Conservation (phyloP, 768 basidiomycete species). For the Termitomyces sp. region DNA sequence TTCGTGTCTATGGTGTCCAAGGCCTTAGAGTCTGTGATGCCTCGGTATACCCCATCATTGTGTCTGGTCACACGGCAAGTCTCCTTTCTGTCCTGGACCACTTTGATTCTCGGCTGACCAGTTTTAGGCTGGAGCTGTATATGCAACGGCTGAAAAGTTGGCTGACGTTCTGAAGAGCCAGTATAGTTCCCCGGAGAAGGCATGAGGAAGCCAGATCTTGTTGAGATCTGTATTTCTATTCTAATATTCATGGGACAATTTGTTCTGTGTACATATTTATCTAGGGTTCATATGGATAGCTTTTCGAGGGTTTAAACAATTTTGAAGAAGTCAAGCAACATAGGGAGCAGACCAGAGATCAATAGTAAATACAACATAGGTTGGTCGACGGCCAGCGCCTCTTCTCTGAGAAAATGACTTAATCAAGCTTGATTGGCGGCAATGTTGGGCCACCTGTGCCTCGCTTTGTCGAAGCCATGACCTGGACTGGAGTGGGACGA, state of each 20-base stretch:
- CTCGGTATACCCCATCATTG: constrained; percentile 41
- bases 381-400: not conserved
- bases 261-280: not conserved
- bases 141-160: constrained; percentile 29
- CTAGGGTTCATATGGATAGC: not conserved
- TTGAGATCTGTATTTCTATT: not conserved
- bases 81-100: not conserved
- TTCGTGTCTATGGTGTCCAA: constrained; percentile 38
- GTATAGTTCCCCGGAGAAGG: not conserved
- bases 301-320: not conserved
- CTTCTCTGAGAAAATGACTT: not conserved
- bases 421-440: constrained; percentile 41
- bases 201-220: not conserved
- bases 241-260: too few species aligned
- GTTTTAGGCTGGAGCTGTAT: constrained; percentile 26
- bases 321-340: not conserved
- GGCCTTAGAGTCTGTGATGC: constrained; percentile 47
- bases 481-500: constrained; percentile 20
- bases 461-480: constrained; percentile 21
- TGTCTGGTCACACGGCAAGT: constrained; percentile 46
- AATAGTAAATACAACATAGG: constrained; percentile 6
- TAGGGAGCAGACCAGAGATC: constrained; percentile 1
- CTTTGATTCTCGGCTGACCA: not conserved
- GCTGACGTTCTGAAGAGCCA: constrained; percentile 27
- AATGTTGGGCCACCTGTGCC: constrained; percentile 25